Evolutionary conservation across 805 yeast genomes (phyloP).

Genomic region (Cyberlindnera amylophila): DNA sequence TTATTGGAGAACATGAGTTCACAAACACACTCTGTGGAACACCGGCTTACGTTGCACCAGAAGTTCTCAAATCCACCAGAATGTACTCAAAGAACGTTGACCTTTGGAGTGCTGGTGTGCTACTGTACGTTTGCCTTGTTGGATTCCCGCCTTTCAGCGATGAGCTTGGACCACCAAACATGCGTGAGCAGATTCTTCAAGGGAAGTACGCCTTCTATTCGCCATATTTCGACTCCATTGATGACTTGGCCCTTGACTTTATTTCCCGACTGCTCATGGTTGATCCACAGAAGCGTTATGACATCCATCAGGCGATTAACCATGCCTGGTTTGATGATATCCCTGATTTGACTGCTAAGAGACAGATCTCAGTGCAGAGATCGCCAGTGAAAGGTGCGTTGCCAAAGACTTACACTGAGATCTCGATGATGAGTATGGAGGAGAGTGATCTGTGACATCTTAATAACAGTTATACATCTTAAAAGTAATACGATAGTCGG

Average conservation of each 20-base stretch:
- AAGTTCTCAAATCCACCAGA: slow-evolving; percentile 50
- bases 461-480: too few species aligned
- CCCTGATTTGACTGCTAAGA: neutral
- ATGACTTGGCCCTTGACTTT: slow-evolving; percentile 61
- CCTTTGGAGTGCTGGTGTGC: slow-evolving; percentile 79
- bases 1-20: slow-evolving; percentile 65
- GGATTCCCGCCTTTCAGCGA: slow-evolving; percentile 87
- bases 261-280: slow-evolving; percentile 59
- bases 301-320: slow-evolving; percentile 76
- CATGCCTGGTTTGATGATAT: slow-evolving; percentile 76
- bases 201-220: slow-evolving; percentile 73
- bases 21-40: slow-evolving; percentile 83
- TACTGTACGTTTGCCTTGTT: slow-evolving; percentile 72
- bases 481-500: neutral
- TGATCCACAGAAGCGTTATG: slow-evolving; percentile 67
- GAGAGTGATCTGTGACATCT: too few species aligned
- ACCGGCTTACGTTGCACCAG: slow-evolving; percentile 87
- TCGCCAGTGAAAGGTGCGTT: slow-evolving; percentile 28
- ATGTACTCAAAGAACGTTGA: slow-evolving; percentile 71
- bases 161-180: slow-evolving; percentile 72
- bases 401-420: slow-evolving; percentile 37
- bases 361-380: slow-evolving; percentile 21
- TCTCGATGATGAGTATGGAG: slow-evolving; percentile 24
- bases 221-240: slow-evolving; percentile 75
- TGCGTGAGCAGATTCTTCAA: slow-evolving; percentile 67